Base-by-base conservation (phyloP, 805 yeast species). In the Ogataea kodamae region DNA sequence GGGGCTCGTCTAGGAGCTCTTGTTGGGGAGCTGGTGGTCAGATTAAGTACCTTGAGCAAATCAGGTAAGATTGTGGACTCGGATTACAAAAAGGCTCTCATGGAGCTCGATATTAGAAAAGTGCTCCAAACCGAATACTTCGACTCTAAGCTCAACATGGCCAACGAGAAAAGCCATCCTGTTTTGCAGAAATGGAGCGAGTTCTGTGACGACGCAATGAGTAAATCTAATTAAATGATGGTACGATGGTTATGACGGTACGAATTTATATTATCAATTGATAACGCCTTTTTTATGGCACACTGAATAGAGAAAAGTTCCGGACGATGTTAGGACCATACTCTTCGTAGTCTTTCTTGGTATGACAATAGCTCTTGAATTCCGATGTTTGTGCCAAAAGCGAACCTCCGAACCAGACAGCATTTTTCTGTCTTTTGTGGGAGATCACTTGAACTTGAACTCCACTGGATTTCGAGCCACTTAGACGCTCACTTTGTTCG, bases 401-500 rank as follows among this genome's bases (percentile, higher is more conserved):
- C 13, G 95, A 84, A 48, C 99, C 99, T 50, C 99, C 99, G 59
- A 90, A 92, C 99, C 99, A 92, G 39, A 92, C 99, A 3, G 99
- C 99, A 55, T 92, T 87, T 61, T 96, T 77, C 68, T 92, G 99
- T 65, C 92, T 84, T 69, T 90, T 88, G 67, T 92, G 99, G 18
- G 95, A 78, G 47, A 92, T 89, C 42, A 92, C 99, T 65, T 86
- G 94, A 37, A 92, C 99, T 37, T 88, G 95, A 32, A 92, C 94
- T 59, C 99, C 99, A 18, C 94, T 82, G 16, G 94, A 80, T 57
- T 78, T 83, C 25, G 76, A 72, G 36, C 81, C 81, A 51, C 88
- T 77, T 40, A 80, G 66, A 50, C 69, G 68, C 64, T 92, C 98
- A 57, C 89, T 81, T 40, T 72, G 70, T 34, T 79, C 77, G 42